These are phyloP conservation scores for Xerocomus spinulosus DNA, from an alignment of 768 basidiomycete genomes.

Conservation along the genomic window DNA sequence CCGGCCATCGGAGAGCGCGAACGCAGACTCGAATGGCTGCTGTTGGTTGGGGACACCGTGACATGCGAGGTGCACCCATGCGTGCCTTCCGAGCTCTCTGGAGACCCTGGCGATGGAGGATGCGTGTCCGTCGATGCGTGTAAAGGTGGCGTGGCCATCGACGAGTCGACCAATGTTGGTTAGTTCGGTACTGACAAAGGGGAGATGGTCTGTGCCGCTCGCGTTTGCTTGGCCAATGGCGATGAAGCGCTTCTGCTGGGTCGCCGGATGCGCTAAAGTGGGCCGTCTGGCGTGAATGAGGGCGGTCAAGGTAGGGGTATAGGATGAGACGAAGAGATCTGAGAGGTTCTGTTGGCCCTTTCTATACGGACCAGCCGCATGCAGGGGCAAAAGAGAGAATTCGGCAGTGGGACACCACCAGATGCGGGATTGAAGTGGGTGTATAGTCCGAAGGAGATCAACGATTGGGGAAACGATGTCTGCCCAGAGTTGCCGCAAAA, in stretches of 20 bases:
- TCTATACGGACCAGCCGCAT: no score
- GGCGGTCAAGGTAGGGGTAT: no score
- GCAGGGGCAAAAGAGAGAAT: no score
- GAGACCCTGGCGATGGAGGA: neutral
- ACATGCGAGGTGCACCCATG: constrained; percentile 7
- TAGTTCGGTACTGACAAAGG: neutral
- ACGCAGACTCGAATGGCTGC: no score
- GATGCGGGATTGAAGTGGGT: no score
- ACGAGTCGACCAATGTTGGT: neutral
- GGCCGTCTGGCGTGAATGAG: neutral
- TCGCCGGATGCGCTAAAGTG: neutral
- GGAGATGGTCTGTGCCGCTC: neutral
- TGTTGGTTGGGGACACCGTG: neutral
- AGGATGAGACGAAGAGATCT: no score
- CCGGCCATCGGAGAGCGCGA: no score
- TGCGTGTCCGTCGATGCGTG: neutral
- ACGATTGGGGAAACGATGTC: neutral
- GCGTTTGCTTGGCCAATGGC: constrained; percentile 3
- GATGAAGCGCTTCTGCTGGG: constrained; percentile 1
- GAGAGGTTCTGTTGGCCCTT: no score
- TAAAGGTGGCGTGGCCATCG: neutral
- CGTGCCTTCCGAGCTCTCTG: neutral
- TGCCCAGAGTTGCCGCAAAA: neutral
- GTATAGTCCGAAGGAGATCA: neutral
- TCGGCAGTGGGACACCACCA: no score